Conservation (phyloP, 495 filamentous ascomycete genomes). For the Penicillium parvum region DNA sequence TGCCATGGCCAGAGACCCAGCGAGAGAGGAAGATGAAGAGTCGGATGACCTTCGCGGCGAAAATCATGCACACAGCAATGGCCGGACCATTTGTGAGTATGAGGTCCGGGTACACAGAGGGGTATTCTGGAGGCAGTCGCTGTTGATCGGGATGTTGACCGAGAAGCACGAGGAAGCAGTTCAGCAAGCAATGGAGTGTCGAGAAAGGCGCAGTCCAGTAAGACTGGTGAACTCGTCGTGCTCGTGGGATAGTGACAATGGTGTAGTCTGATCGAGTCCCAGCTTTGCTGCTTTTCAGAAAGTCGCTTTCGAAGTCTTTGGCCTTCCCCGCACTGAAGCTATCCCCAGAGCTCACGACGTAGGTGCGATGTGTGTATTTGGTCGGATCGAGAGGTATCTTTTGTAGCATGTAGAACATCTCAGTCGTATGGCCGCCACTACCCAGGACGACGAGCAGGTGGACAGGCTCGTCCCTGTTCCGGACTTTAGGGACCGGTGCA, state of each 20-base stretch:
- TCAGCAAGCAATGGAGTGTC: slow-evolving; percentile 53
- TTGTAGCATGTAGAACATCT: slow-evolving; percentile 80
- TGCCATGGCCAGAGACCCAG: slow-evolving; percentile 4
- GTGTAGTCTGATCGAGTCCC: slow-evolving; percentile 33
- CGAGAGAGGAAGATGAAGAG: slow-evolving; percentile 37
- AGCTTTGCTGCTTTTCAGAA: slow-evolving; percentile 12
- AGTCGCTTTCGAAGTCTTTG: slow-evolving; percentile 53
- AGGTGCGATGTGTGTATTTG: slow-evolving; percentile 67
- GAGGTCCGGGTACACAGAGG: slow-evolving; percentile 56
- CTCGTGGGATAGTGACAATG: slow-evolving; percentile 62
- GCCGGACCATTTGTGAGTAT: slow-evolving; percentile 88
- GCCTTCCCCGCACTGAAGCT: slow-evolving; percentile 64
- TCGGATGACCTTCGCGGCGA: slow-evolving; percentile 64
- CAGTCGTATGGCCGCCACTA: slow-evolving; percentile 88
- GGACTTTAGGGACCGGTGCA: slow-evolving; percentile 28
- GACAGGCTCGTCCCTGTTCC: slow-evolving; percentile 35
- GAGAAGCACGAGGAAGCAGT: slow-evolving; percentile 40
- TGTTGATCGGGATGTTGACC: slow-evolving; percentile 31
- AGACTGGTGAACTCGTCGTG: slow-evolving; percentile 73
- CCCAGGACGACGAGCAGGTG: slow-evolving; percentile 83
- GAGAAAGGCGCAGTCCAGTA: slow-evolving; percentile 62
- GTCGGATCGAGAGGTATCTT: slow-evolving; percentile 40
- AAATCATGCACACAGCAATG: slow-evolving; percentile 72
- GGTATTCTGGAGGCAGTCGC: slow-evolving; percentile 13
- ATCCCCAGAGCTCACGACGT: slow-evolving; percentile 76